Evolutionary conservation across 805 yeast genomes (phyloP).

Genomic region (Lachancea fermentati): DNA sequence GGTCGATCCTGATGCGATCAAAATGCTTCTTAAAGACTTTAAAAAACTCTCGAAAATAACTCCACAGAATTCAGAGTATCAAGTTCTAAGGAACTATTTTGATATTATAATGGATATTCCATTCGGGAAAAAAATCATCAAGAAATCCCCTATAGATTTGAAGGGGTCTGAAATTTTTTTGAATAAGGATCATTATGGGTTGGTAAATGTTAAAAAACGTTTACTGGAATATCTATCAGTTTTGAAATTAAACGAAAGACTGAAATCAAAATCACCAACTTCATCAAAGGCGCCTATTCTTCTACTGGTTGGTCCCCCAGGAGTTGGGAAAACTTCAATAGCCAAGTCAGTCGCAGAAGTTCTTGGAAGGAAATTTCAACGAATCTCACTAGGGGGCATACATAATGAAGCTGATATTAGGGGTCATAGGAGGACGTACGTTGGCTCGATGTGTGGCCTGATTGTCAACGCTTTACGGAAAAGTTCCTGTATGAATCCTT

Average conservation of each 20-base stretch:
- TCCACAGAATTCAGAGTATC: slow-evolving; percentile 56
- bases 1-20: slow-evolving; percentile 39
- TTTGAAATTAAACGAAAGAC: slow-evolving; percentile 43
- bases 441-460: slow-evolving; percentile 89
- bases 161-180: slow-evolving; percentile 48
- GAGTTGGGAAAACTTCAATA: slow-evolving; percentile 85
- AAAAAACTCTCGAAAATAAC: slow-evolving; percentile 47
- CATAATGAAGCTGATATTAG: slow-evolving; percentile 85
- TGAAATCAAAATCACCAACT: slow-evolving; percentile 12
- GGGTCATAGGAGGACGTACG: slow-evolving; percentile 87
- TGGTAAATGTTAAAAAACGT: slow-evolving; percentile 66
- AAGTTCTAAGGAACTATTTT: slow-evolving; percentile 56
- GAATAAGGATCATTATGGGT: slow-evolving; percentile 75
- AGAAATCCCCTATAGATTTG: slow-evolving; percentile 39
- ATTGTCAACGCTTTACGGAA: slow-evolving; percentile 71
- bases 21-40: slow-evolving; percentile 43
- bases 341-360: slow-evolving; percentile 78
- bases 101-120: slow-evolving; percentile 64
- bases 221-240: slow-evolving; percentile 77
- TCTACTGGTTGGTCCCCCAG: slow-evolving; percentile 86
- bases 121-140: slow-evolving; percentile 36
- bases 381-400: slow-evolving; percentile 81
- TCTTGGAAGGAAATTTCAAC: slow-evolving; percentile 66
- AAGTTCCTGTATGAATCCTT: slow-evolving; percentile 74
- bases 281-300: slow-evolving; percentile 60